Percentiles rank a stretch among this genome's conserved stretches.
Conservation (phyloP, 2,329 filamentous ascomycete genomes). For the Dactylellina sp. region DNA sequence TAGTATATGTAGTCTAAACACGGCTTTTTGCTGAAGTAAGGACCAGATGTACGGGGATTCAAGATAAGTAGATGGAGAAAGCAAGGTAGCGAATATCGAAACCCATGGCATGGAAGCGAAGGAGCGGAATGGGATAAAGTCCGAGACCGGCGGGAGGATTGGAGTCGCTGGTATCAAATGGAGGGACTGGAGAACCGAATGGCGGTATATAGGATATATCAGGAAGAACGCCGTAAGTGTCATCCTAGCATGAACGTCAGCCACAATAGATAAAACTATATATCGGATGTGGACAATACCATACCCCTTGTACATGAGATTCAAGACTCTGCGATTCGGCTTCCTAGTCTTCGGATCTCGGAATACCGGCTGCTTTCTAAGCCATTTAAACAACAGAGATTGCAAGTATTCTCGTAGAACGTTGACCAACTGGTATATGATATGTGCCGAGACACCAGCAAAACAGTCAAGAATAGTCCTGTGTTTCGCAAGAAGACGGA, state of each 20-base stretch:
- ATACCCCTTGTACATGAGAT: conserved; percentile 54
- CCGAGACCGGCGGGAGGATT: conserved; percentile 58
- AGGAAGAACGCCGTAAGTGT: conserved; percentile 59
- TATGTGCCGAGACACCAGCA: conserved; percentile 60
- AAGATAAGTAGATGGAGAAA: conserved; percentile 56
- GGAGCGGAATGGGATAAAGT: conserved; percentile 59
- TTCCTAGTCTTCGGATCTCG: conserved; percentile 58
- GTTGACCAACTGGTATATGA: conserved; percentile 59
- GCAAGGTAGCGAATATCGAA: conserved; percentile 36
- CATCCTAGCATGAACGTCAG: conserved; percentile 55
- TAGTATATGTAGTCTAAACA: conserved; percentile 51
- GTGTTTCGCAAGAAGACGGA: conserved; percentile 19
- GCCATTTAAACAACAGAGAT: conserved; percentile 57
- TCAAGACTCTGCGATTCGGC: conserved; percentile 56
- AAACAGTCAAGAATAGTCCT: conserved; percentile 57
- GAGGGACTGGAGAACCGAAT: conserved; percentile 60
- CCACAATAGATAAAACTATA: conserved; percentile 1
- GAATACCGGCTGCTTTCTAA: conserved; percentile 58
- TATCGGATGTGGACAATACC: not conserved
- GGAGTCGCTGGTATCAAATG: conserved; percentile 59
- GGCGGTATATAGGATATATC: conserved; percentile 60
- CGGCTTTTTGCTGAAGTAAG: conserved; percentile 49
- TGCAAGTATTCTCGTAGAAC: conserved; percentile 59
- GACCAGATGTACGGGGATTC: conserved; percentile 55
- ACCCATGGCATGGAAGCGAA: conserved; percentile 54